Evolutionary conservation across 495 filamentous ascomycete genomes (phyloP).

Genomic region (Parathielavia hyrcaniae): DNA sequence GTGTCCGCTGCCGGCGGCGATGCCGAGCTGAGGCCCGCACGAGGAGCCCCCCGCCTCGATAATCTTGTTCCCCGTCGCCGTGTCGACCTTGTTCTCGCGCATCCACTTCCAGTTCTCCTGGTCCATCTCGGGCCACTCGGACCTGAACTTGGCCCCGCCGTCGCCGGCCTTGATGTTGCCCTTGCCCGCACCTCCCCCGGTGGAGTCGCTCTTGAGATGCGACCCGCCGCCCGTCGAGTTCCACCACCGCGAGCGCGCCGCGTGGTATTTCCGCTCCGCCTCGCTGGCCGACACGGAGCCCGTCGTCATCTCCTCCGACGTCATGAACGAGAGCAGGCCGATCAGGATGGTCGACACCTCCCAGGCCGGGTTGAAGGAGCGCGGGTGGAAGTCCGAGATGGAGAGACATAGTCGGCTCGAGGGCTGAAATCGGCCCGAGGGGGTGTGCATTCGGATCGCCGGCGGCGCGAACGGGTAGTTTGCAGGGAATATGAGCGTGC

Average conservation of each 20-base stretch:
- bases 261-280: constrained; percentile 69
- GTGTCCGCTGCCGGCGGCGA: constrained; percentile 59
- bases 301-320: constrained; percentile 97
- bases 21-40: constrained; percentile 62
- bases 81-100: constrained; percentile 72
- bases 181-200: constrained; percentile 31
- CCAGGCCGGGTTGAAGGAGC: constrained; percentile 99
- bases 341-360: constrained; percentile 94
- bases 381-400: constrained; percentile 95
- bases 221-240: constrained; percentile 94
- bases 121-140: constrained; percentile 87
- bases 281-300: constrained; percentile 78
- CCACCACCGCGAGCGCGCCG: constrained; percentile 85
- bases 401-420: constrained; percentile 86
- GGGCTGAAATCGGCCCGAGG: constrained; percentile 89
- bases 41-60: constrained; percentile 40
- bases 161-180: constrained; percentile 66
- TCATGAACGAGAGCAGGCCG: constrained; percentile 94
- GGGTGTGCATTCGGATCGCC: constrained; percentile 98
- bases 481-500: constrained; percentile 87
- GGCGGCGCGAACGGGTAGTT: constrained; percentile 97
- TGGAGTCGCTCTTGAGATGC: constrained; percentile 41
- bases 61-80: constrained; percentile 60
- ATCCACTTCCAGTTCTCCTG: constrained; percentile 93
- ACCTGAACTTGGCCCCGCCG: constrained; percentile 80